Conservation (phyloP, 306 rosid genomes). For the Rubus parviflorus region DNA sequence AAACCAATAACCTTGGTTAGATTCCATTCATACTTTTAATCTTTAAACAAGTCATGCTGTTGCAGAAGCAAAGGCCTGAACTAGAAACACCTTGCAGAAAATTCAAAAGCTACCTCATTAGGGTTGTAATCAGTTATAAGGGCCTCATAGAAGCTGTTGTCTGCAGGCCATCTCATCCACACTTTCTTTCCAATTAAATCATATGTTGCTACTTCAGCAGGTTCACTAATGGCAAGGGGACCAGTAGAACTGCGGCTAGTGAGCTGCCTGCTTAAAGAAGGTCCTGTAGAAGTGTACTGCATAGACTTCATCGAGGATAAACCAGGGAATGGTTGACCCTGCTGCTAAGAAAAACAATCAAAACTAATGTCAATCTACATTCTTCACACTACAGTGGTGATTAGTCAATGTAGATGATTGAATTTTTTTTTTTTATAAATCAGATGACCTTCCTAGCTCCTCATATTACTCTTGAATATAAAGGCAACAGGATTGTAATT, state of each 20-base stretch:
- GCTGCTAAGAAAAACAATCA: constrained; percentile 33
- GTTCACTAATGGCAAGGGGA: constrained; percentile 47
- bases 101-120: constrained; percentile 50
- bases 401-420: not conserved
- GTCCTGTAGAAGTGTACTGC: constrained; percentile 55
- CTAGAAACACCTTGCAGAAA: constrained; percentile 17
- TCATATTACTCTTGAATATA: constrained; percentile 25
- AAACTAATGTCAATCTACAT: not conserved
- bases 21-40: not conserved
- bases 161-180: constrained; percentile 96
- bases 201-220: constrained; percentile 44
- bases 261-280: constrained; percentile 52
- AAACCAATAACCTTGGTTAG: not conserved
- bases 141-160: constrained; percentile 94
- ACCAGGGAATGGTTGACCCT: constrained; percentile 60
- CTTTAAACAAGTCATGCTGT: constrained; percentile 10
- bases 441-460: constrained; percentile 28
- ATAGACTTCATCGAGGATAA: constrained; percentile 55
- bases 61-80: not conserved
- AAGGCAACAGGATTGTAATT: constrained; percentile 5
- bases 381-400: not conserved
- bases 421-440: not conserved
- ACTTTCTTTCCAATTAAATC: constrained; percentile 87
- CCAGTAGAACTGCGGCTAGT: constrained; percentile 56
- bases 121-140: constrained; percentile 71